Evolutionary conservation across 2,329 filamentous ascomycete genomes (phyloP).

Genomic region (Ascomycota sp.): DNA sequence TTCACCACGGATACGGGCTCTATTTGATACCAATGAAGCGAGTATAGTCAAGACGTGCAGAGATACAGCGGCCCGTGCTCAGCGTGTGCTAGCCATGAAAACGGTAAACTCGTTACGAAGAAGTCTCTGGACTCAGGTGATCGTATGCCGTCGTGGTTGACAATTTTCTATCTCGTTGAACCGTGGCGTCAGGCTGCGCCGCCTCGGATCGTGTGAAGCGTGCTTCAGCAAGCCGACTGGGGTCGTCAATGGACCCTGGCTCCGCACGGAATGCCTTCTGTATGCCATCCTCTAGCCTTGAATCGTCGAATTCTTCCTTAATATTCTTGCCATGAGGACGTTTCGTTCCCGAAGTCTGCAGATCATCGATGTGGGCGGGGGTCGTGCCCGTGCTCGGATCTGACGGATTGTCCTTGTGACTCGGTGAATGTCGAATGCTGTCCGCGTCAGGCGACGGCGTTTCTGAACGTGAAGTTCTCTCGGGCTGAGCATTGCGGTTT

Average conservation of each 20-base stretch:
- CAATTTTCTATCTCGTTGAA: constrained; percentile 8
- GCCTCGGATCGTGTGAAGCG: constrained; percentile 14
- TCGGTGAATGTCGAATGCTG: background rate
- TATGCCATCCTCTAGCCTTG: constrained; percentile 14
- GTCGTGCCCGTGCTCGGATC: constrained; percentile 8
- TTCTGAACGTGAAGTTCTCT: constrained; percentile 2
- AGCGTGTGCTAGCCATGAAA: background rate
- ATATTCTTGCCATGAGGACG: constrained; percentile 24
- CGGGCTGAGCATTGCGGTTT: constrained; percentile 28
- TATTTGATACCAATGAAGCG: too few relatives aligned
- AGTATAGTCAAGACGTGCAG: too few relatives aligned
- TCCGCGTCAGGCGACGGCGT: background rate
- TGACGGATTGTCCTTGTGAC: background rate
- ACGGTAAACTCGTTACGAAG: constrained; percentile 5
- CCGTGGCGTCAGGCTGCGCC: constrained; percentile 6
- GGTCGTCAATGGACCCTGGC: constrained; percentile 26
- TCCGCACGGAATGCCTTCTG: constrained; percentile 19
- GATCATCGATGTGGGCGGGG: constrained; percentile 17
- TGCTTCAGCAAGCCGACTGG: constrained; percentile 22
- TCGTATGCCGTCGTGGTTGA: constrained; percentile 11
- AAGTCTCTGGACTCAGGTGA: constrained; percentile 8
- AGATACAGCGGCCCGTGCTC: too few relatives aligned
- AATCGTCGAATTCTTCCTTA: constrained; percentile 15
- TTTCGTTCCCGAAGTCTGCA: constrained; percentile 10
- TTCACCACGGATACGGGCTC: too few relatives aligned